These are phyloP conservation scores for Thielaviopsis musarum DNA, from an alignment of 2,329 filamentous ascomycete species.

Conservation along the genomic window DNA sequence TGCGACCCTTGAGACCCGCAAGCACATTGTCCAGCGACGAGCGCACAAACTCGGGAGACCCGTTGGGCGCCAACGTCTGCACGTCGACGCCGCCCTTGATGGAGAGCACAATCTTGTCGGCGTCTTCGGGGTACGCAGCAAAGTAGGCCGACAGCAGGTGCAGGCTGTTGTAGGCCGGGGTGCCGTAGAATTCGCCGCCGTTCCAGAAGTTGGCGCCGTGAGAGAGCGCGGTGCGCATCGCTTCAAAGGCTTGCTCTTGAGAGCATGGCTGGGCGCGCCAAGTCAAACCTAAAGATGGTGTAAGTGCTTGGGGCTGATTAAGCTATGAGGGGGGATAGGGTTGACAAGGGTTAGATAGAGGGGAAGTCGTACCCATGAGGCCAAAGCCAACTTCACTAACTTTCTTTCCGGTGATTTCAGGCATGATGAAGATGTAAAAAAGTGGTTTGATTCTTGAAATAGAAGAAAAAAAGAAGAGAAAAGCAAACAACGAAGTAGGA, in stretches of 20 bases:
- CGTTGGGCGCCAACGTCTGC: slow-evolving; percentile 25
- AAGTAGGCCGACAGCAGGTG: slow-evolving; percentile 46
- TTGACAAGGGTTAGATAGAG: neutral
- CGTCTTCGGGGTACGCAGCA: slow-evolving; percentile 44
- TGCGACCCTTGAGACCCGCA: slow-evolving; percentile 31
- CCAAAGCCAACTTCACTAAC: slow-evolving; percentile 36
- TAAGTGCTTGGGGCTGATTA: neutral
- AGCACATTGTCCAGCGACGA: slow-evolving; percentile 42
- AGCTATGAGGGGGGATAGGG: neutral
- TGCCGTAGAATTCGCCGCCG: slow-evolving; percentile 48
- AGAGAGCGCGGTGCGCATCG: slow-evolving; percentile 35
- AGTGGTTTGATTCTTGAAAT: neutral
- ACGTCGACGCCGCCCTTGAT: slow-evolving; percentile 40
- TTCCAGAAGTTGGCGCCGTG: slow-evolving; percentile 39
- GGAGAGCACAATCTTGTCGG: slow-evolving; percentile 41
- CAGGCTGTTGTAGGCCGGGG: slow-evolving; percentile 38
- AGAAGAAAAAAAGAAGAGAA: neutral
- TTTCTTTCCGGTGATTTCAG: slow-evolving; percentile 24
- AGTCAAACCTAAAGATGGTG: slow-evolving; percentile 23
- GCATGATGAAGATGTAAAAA: slow-evolving; percentile 15
- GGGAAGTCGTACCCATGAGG: slow-evolving; percentile 30
- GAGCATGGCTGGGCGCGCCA: slow-evolving; percentile 25
- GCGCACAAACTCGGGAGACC: slow-evolving; percentile 35
- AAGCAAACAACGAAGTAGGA: neutral
- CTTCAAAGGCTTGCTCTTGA: slow-evolving; percentile 33